Evolutionary conservation across 352 stramenopile species (phyloP), one percentile per base, ranked within the genome.

Genomic region (Globisporangium paddicum): DNA sequence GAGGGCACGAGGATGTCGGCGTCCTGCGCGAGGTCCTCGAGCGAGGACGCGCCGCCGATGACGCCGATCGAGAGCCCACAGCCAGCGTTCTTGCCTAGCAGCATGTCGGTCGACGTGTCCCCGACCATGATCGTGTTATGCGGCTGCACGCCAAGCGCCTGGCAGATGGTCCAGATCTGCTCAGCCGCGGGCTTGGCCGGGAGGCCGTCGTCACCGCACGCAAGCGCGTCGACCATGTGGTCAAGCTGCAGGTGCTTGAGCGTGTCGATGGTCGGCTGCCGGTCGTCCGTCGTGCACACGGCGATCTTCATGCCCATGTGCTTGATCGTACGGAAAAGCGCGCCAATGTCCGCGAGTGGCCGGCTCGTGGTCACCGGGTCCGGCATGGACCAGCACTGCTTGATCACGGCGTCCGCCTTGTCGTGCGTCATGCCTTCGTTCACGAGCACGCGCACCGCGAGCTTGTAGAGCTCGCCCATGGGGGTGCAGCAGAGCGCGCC

Each of bases 51-150:
- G 42, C 86, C 86, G 35, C 83, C 84, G 23, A 93, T 62, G 13
- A 96, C 82, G 18, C 86, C 86, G 40, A 96, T 75, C 14, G 80
- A 87, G 21, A 96, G 64, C 0, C 82, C 86, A 55, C 75, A 88
- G 45, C 82, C 82, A 6, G 86, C 84, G 44, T 90, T 90, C 46
- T 77, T 73, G 25, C 81, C 86, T n/a, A 96, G 66, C 19, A 79
- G 32, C 82, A 94, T 95, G 61, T 96, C 86, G 7, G 82, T 93
- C 47, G 76, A 87, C 21, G 86, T 96, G 54, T 96, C 86, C 16
- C 86, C 86, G 23, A 96, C 82, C 86, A 95, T 94, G 59, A 95
- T 90, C 46, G 86, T 87, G 64, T 94, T 94, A 68, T 90, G 79
- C 19, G 86, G 81, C 58, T 87, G 68, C 19, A 92, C 82, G 37